Conservation (phyloP, 2,329 filamentous ascomycete genomes). For the Sphaceloma murrayae region DNA sequence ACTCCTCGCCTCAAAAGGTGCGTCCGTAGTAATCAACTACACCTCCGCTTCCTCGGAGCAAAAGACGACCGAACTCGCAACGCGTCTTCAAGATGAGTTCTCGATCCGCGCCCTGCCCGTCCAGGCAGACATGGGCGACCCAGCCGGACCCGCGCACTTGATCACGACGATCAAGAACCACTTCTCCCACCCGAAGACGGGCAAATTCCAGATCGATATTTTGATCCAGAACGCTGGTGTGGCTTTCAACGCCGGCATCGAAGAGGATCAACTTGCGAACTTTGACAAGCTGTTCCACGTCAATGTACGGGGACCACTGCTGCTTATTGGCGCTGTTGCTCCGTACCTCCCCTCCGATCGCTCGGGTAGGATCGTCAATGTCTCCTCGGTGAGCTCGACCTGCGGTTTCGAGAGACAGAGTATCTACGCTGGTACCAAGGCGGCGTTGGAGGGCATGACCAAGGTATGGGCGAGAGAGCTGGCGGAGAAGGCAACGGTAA, state of each 20-base stretch:
- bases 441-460: slow-evolving; percentile 60
- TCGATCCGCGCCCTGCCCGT: slow-evolving; percentile 52
- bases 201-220: slow-evolving; percentile 64
- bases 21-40: slow-evolving; percentile 61
- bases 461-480: slow-evolving; percentile 56
- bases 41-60: slow-evolving; percentile 52
- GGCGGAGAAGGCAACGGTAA: slow-evolving; percentile 53
- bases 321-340: slow-evolving; percentile 63
- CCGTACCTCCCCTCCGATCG: slow-evolving; percentile 61
- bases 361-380: slow-evolving; percentile 53
- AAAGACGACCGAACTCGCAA: slow-evolving; percentile 45
- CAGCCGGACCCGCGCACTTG: slow-evolving; percentile 51
- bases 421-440: slow-evolving; percentile 58
- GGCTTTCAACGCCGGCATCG: slow-evolving; percentile 53
- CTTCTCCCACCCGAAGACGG: slow-evolving; percentile 46
- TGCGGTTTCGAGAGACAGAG: slow-evolving; percentile 50
- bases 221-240: slow-evolving; percentile 79
- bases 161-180: slow-evolving; percentile 50
- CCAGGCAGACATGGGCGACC: slow-evolving; percentile 61
- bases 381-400: slow-evolving; percentile 49
- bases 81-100: slow-evolving; percentile 47
- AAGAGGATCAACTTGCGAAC: slow-evolving; percentile 53
- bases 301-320: slow-evolving; percentile 72
- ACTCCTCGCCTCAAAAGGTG: slow-evolving; percentile 64
- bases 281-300: slow-evolving; percentile 66